Evolutionary conservation across 176 grass and related monocot genomes (phyloP).

Genomic region (Avena sativa): DNA sequence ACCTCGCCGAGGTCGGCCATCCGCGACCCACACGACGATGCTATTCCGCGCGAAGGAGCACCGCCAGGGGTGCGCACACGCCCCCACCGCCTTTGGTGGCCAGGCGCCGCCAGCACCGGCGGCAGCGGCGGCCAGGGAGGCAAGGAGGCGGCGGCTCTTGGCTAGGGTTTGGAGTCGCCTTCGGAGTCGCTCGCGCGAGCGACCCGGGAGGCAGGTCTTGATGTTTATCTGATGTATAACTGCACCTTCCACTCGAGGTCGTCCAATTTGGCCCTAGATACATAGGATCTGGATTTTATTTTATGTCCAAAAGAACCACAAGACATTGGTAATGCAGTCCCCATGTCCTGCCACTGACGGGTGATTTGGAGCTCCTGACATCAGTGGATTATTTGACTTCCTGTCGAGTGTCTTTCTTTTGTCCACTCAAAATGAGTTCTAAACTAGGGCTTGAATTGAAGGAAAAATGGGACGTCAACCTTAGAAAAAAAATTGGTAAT

Average conservation of each 20-base stretch:
- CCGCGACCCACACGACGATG: no score
- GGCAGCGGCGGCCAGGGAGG: no score
- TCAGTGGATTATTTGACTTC: neutral
- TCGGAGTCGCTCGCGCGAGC: no score
- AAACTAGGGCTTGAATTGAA: neutral
- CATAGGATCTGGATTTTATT: neutral
- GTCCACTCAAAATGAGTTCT: neutral
- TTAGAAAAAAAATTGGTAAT: neutral
- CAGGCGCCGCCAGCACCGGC: no score
- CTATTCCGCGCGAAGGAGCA: no score
- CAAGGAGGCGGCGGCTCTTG: no score
- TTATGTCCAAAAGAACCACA: neutral
- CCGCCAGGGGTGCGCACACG: no score
- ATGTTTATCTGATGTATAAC: no score
- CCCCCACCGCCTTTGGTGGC: no score
- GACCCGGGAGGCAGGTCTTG: no score
- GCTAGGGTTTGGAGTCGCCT: no score
- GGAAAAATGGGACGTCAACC: neutral
- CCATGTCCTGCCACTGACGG: neutral
- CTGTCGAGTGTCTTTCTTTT: neutral
- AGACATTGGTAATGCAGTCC: neutral
- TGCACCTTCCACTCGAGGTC: neutral
- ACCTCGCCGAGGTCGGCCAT: no score
- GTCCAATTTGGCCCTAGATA: neutral
- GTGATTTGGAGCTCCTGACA: neutral